These are phyloP conservation scores for Puya raimondii DNA, from an alignment of 176 grass and related monocot species.

Conservation along the genomic window DNA sequence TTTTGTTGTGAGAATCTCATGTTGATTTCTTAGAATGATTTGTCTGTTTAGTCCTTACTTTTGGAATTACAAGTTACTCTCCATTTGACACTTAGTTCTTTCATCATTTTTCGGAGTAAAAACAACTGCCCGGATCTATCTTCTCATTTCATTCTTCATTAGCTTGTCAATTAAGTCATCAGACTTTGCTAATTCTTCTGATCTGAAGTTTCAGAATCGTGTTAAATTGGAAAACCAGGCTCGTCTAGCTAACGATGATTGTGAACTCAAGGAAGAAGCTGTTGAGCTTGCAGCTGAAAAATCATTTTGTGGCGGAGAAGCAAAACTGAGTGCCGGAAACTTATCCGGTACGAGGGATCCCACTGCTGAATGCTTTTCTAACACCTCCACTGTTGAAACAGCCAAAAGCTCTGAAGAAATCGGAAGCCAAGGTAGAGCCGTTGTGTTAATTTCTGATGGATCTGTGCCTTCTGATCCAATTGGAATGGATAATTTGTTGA, in stretches of 20 bases:
- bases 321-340: conserved; percentile 18
- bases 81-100: not conserved
- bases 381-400: conserved; percentile 15
- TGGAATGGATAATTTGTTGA: conserved; percentile 19
- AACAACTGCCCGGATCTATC: too few relatives aligned
- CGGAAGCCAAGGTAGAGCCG: conserved; percentile 18
- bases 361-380: conserved; percentile 11
- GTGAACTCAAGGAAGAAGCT: conserved; percentile 18
- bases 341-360: not conserved
- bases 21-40: too few relatives aligned
- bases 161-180: not conserved
- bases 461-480: conserved; percentile 1
- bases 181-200: not conserved
- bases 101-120: too few relatives aligned
- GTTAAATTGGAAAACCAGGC: conserved; percentile 15
- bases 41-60: too few relatives aligned
- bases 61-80: too few relatives aligned
- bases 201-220: conserved; percentile 24
- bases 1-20: too few relatives aligned
- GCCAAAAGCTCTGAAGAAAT: conserved; percentile 5
- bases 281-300: conserved; percentile 19
- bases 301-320: conserved; percentile 8
- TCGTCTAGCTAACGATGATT: conserved; percentile 21
- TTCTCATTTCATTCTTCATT: too few relatives aligned
- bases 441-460: conserved; percentile 13